Base-by-base conservation (phyloP, 179 eudicot species). In the Beta corolliflora region DNA sequence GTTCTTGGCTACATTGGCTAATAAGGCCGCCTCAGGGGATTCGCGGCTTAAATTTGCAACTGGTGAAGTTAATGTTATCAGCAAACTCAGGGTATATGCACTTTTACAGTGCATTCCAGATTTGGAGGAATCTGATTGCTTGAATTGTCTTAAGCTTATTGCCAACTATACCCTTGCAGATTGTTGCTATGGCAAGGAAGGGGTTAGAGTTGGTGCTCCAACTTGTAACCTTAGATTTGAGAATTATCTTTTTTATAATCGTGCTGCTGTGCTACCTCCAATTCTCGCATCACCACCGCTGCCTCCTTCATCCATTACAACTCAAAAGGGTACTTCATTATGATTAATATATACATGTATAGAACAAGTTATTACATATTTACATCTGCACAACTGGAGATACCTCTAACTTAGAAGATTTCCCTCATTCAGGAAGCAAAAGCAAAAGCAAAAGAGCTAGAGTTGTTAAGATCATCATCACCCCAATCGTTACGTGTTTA, bases 31-130 rank as follows among this genome's bases (percentile, higher is more conserved):
- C 2, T 2, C 23, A 1, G 90, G 89, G 25, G 85, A 84, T 59
- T 81, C 87, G 11, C 74, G 64, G 1, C 77, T 41, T 0, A 89
- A 90, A 61, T 88, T 75, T 59, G 89, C 93, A 0, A 70, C 87
- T 0, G 88, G 88, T 46, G 88, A 77, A 12, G 71, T 25, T 10
- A 72, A 65, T 52, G 81, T 48, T n/a, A 73, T 67, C 9, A 82
- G 56, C 1, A 55, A 41, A 18, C 31, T 11, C 19, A 79, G n/a
- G 19, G 52, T 88, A 2, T 83, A 85, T 77, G 88, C 76, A 36
- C 67, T 86, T 4, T 48, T 83, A 75, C 91, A 91, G 86, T 91
- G 94, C 56, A 86, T 84, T 0, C 95, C 91, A 0, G 89, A 91
- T 76, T 58, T 86, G 25, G 4, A 81, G 0, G 18, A 5, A 41